A percentile compares a stretch with the other conserved stretches of the same genome.
Conservation (phyloP, 495 filamentous ascomycete species). For the Neohortaea acidophila region DNA sequence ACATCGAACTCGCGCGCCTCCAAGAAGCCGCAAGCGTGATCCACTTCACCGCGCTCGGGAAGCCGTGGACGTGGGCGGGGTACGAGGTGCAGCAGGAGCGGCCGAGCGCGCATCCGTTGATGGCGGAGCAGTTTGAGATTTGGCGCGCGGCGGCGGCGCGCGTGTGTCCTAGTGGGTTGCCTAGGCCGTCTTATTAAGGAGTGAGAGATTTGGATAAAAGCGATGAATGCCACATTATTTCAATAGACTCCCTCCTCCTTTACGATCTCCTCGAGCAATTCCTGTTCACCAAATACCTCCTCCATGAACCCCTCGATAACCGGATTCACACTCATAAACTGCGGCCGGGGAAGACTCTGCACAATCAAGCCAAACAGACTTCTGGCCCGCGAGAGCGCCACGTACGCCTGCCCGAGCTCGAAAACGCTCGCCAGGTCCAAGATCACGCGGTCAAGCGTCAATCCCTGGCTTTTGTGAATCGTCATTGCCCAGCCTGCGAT, state of each 20-base stretch:
- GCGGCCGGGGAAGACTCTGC: neutral
- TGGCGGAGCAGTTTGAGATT: conserved; percentile 9
- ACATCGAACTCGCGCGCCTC: conserved; percentile 4
- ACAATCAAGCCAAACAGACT: conserved; percentile 27
- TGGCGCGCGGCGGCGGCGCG: conserved; percentile 8
- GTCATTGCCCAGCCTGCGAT: conserved; percentile 31
- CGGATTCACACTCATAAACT: neutral
- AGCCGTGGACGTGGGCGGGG: conserved; percentile 9
- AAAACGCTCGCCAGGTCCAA: conserved; percentile 27
- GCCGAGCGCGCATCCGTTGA: conserved; percentile 11
- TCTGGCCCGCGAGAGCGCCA: conserved; percentile 27
- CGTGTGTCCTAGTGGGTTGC: conserved; percentile 9
- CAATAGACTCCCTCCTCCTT: too few relatives aligned
- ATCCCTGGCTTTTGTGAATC: conserved; percentile 33
- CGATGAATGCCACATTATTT: too few relatives aligned
- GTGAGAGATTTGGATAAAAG: too few relatives aligned
- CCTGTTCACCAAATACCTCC: neutral
- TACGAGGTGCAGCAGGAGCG: neutral
- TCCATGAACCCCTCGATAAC: neutral
- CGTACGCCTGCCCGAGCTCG: conserved; percentile 32
- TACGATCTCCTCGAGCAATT: too few relatives aligned
- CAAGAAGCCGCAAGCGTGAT: conserved; percentile 6
- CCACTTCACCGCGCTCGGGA: conserved; percentile 14
- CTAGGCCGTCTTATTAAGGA: too few relatives aligned
- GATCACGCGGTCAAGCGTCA: conserved; percentile 28